Evolutionary conservation across 352 stramenopile species (phyloP), one percentile per base, ranked within the genome.

Genomic region (Phytophthora pinifolia): DNA sequence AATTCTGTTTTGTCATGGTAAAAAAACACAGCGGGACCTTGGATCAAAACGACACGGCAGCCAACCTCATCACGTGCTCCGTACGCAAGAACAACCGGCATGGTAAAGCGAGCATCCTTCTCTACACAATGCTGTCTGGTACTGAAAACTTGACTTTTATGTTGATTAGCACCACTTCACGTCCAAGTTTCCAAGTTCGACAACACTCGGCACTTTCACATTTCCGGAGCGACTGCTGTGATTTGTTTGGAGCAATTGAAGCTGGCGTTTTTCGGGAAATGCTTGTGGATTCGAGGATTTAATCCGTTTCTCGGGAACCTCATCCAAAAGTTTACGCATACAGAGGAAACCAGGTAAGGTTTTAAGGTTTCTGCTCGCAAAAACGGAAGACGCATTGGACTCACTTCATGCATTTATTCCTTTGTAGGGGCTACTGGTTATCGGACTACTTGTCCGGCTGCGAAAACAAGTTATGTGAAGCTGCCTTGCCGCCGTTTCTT

Each of bases 241-340:
- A 65, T 92, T 13, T 95, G 86, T 39, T 54, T 93, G 14, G 77
- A 95, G 37, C 75, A 92, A 42, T 53, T 95, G 3, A 80, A 83
- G 29, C 56, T 92, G 10, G 74, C 77, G 1, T 72, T 95, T 32
- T 74, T 92, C 9, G 85, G 73, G 0, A 93, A 92, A 38, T 85
- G 74, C 34, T 53, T 87, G 29, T 83, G 84, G 68, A 89, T 92
- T 22, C 70, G 62, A 33, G 85, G 85, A 1, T 27, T 93, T 0
- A 87, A 83, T 13, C 75, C 85, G 0, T 86, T 93, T n/a, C 44
- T 95, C 12, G 73, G 79, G 12, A 95, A 92, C 35, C 62, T 93
- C 42, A 56, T 93, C 9, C 70, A 87, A 38, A 79, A 74, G 17
- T 88, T 82, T 37, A 54, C 48, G 9, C 38, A 65, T 25, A 50